Percentiles rank a stretch among this genome's conserved stretches.
Conservation (phyloP, 345 rosid species). For the Ricinus communis region DNA sequence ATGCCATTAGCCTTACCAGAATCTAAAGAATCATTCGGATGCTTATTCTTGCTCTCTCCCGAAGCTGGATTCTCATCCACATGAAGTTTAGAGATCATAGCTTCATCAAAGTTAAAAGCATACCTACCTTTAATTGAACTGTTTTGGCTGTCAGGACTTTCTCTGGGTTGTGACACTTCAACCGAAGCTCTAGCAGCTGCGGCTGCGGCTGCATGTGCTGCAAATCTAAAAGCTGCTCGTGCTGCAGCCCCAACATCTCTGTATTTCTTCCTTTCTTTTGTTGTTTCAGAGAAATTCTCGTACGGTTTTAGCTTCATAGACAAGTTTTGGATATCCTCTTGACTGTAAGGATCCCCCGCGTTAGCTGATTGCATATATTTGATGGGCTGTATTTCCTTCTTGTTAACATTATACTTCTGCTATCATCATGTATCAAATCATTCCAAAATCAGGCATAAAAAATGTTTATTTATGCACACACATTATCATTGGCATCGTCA, state of each 20-base stretch:
- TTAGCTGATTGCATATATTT: background rate
- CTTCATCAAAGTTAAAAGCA: too few relatives aligned
- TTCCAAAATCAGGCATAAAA: background rate
- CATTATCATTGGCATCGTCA: background rate
- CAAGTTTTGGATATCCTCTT: background rate
- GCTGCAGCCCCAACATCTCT: slow-evolving; percentile 42
- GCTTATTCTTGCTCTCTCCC: slow-evolving; percentile 5
- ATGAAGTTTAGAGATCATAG: too few relatives aligned
- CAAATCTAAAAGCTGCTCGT: slow-evolving; percentile 45
- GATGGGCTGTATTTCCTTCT: slow-evolving; percentile 13
- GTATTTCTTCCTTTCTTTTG: slow-evolving; percentile 23
- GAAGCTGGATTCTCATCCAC: too few relatives aligned
- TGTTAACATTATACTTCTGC: slow-evolving; percentile 14
- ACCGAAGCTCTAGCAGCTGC: slow-evolving; percentile 39
- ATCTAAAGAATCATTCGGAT: background rate
- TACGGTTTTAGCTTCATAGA: slow-evolving; percentile 4
- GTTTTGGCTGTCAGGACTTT: background rate
- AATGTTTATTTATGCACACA: background rate
- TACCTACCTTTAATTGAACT: too few relatives aligned
- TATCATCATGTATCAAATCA: slow-evolving; percentile 4
- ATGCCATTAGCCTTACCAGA: too few relatives aligned
- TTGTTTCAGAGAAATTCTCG: slow-evolving; percentile 25
- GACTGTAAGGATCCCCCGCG: background rate
- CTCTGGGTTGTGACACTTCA: slow-evolving; percentile 37
- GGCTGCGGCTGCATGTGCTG: slow-evolving; percentile 45